Percentiles rank a stretch among this genome's conserved stretches.
phyloP scores from a whole-genome alignment of 495 filamentous ascomycete genomes.

The Aspergillus indologenus region DNA sequence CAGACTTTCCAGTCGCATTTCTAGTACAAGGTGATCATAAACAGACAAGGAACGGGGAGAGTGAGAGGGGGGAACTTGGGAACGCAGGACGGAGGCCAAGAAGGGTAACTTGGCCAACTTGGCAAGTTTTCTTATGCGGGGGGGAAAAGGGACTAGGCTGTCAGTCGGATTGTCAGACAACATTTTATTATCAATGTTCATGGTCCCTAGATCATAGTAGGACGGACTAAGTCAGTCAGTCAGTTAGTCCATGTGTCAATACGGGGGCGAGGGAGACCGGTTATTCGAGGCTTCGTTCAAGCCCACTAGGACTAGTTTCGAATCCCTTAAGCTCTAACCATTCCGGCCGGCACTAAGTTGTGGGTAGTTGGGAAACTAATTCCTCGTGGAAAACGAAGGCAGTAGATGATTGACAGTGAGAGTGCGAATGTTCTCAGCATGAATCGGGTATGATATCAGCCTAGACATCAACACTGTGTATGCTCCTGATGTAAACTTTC shows the following conservation, averaged over 20 bases:
- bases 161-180: background rate
- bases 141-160: background rate
- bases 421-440: background rate
- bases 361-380: background rate
- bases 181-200: too few relatives aligned
- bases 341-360: background rate
- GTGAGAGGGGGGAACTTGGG: too few relatives aligned
- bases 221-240: too few relatives aligned
- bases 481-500: too few relatives aligned
- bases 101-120: background rate
- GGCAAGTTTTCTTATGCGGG: background rate
- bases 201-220: too few relatives aligned
- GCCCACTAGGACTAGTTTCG: background rate
- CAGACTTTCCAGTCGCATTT: too few relatives aligned
- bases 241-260: background rate
- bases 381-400: too few relatives aligned
- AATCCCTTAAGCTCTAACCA: background rate
- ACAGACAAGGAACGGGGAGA: background rate
- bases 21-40: background rate
- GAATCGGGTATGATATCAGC: background rate
- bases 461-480: background rate
- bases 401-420: too few relatives aligned
- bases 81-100: background rate
- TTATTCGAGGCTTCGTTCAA: background rate
- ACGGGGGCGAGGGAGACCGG: background rate